Conservation (phyloP, 2,329 filamentous ascomycete genomes). For the Ophiognomonia clavigignenti-juglandacearum region DNA sequence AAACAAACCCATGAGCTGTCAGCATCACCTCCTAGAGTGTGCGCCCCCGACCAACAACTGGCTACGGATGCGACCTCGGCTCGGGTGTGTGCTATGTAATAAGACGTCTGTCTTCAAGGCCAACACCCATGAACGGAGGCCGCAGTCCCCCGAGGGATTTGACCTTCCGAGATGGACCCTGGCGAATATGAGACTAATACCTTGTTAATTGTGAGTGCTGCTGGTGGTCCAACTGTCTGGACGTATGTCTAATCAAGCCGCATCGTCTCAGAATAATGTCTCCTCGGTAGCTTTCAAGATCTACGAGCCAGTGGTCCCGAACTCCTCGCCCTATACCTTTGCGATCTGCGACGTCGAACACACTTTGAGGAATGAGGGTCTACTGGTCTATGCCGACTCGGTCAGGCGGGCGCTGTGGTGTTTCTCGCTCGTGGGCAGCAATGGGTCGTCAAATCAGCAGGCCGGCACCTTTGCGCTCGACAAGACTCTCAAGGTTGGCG, state of each 20-base stretch:
- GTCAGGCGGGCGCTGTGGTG: constrained; percentile 48
- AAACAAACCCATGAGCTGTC: constrained; percentile 5
- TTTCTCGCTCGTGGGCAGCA: constrained; percentile 44
- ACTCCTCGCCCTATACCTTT: constrained; percentile 38
- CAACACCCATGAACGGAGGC: constrained; percentile 13
- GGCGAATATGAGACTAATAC: constrained; percentile 60
- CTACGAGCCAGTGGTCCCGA: constrained; percentile 45
- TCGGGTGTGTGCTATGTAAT: constrained; percentile 5
- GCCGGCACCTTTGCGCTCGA: constrained; percentile 27
- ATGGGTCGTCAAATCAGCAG: constrained; percentile 25
- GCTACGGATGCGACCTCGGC: constrained; percentile 7
- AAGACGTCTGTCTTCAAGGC: neutral
- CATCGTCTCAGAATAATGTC: constrained; percentile 46
- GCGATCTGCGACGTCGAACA: constrained; percentile 48
- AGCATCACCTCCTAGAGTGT: neutral
- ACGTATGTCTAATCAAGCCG: constrained; percentile 19
- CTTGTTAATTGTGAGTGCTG: constrained; percentile 48
- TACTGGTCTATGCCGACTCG: constrained; percentile 49
- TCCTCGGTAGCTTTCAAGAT: constrained; percentile 50
- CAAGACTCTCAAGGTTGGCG: constrained; percentile 37
- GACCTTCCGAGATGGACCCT: constrained; percentile 51
- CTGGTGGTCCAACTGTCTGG: neutral
- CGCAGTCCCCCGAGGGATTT: constrained; percentile 19
- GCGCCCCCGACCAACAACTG: constrained; percentile 1
- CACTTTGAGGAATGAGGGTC: constrained; percentile 45